Conservation (phyloP, 169 alveolate species). For the Neospora caninum region DNA sequence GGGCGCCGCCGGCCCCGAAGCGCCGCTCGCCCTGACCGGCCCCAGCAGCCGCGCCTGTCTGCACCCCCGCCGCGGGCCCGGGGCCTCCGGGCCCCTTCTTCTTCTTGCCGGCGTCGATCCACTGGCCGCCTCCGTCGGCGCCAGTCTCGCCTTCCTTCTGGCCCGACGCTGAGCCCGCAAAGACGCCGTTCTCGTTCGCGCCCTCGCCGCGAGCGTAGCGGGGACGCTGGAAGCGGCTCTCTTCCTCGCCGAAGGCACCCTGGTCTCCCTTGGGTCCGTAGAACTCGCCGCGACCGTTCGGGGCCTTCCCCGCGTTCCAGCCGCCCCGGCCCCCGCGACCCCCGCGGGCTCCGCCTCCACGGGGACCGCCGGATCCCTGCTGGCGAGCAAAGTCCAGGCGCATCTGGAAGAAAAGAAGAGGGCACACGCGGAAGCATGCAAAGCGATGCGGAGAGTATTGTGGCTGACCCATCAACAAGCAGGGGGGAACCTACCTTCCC, state of each 20-base stretch:
- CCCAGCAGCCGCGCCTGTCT: background rate
- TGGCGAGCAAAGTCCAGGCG: slow-evolving; percentile 52
- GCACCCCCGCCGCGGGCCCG: background rate
- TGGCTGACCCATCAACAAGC: background rate
- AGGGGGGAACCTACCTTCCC: too few relatives aligned
- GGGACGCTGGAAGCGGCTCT: background rate
- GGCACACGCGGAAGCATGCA: background rate
- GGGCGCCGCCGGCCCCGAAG: background rate
- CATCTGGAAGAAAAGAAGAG: background rate
- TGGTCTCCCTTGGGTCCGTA: background rate
- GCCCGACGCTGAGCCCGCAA: background rate
- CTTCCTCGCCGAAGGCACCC: background rate
- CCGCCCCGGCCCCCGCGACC: slow-evolving; percentile 52
- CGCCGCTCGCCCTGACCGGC: background rate
- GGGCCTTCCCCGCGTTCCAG: slow-evolving; percentile 27
- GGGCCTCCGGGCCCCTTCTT: background rate
- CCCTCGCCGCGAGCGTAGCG: slow-evolving; percentile 3
- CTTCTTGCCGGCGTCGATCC: slow-evolving; percentile 34
- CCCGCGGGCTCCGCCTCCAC: slow-evolving; percentile 38
- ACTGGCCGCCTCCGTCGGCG: slow-evolving; percentile 1
- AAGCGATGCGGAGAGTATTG: background rate
- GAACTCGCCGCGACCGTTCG: slow-evolving; percentile 38
- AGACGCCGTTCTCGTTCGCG: background rate
- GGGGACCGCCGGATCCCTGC: slow-evolving; percentile 44
- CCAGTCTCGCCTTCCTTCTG: background rate